Evolutionary conservation across 1,139 yeast species (phyloP), one percentile per base, ranked within the genome.

Genomic region (Petasospora rhodanensis): DNA sequence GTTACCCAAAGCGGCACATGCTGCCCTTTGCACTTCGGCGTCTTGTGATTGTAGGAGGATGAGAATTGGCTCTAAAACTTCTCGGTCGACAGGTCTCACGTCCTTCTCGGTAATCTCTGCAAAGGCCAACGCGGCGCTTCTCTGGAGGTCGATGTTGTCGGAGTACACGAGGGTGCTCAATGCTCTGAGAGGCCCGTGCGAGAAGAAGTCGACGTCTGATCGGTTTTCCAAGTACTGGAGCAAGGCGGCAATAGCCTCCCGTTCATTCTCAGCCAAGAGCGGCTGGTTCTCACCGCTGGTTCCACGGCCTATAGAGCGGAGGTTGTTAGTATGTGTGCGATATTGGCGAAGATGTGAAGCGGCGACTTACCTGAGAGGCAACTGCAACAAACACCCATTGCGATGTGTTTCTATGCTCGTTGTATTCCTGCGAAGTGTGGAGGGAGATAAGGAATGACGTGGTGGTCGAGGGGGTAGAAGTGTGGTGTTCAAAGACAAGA

Each of bases 21-120:
- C 97, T 4, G 98, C 98, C 38, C 97, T 73, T 62, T 91, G 98
- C 21, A 91, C 96, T 61, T 91, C 98, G 33, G 89, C 74, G 58
- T 91, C 98, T 16, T 82, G 71, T 45, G 85, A 78, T 60, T 89
- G 96, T 46, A 93, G 67, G 32, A 91, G 69, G 34, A 87, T 84
- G 40, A 91, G 68, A 32, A 91, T 87, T 28, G 98, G 98, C 57
- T 91, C 96, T 47, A 91, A 68, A 4, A 91, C 96, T 47, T 86
- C 95, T 41, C 94, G 70, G 49, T 82, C 80, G 21, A 91, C 97
- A 32, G 93, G 85, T 44, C 94, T 73, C 25, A 89, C 91, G 54
- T 84, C 94, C 59, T 91, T 93, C 57, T 91, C 98, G 26, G 99
- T 91, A 38, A 93, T 89, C 61, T 91, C 99, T 9, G 98, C 98